phyloP scores from a whole-genome alignment of 2,329 filamentous ascomycete genomes.

The Trichoderma citrinoviride region DNA sequence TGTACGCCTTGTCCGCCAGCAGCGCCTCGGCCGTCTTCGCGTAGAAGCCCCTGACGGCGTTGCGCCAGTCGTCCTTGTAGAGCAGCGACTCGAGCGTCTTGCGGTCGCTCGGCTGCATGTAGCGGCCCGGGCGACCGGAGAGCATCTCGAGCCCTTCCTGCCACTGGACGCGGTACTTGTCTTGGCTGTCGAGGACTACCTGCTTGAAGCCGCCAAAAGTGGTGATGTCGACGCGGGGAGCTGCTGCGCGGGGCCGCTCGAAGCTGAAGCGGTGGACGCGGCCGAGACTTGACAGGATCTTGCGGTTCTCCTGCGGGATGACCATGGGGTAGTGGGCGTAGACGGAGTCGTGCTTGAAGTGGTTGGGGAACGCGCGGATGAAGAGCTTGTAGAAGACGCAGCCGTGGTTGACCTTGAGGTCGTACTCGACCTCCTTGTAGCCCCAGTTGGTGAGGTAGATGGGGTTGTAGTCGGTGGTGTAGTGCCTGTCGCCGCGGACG shows the following conservation, averaged over 20 bases:
- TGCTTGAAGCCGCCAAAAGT: conserved; percentile 61
- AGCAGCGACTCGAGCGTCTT: conserved; percentile 56
- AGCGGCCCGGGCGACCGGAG: conserved; percentile 5
- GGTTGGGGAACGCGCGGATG: conserved; percentile 73
- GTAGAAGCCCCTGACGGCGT: conserved; percentile 65
- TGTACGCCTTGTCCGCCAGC: conserved; percentile 63
- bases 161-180: conserved; percentile 65
- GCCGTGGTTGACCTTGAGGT: conserved; percentile 72
- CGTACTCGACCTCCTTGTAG: conserved; percentile 70
- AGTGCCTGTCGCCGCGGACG: conserved; percentile 74
- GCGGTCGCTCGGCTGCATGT: conserved; percentile 32
- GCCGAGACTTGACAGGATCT: conserved; percentile 65
- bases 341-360: conserved; percentile 74
- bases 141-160: conserved; percentile 61
- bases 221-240: conserved; percentile 53
- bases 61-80: conserved; percentile 60
- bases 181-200: conserved; percentile 58
- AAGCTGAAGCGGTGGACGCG: conserved; percentile 69
- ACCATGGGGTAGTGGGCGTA: conserved; percentile 77
- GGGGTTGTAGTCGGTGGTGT: conserved; percentile 74
- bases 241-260: conserved; percentile 54
- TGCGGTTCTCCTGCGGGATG: conserved; percentile 68
- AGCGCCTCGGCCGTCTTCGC: conserved; percentile 59
- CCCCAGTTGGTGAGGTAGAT: conserved; percentile 81
- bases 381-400: conserved; percentile 85